phyloP scores from a whole-genome alignment of 768 basidiomycete species.

The Lanmaoa rubissima region DNA sequence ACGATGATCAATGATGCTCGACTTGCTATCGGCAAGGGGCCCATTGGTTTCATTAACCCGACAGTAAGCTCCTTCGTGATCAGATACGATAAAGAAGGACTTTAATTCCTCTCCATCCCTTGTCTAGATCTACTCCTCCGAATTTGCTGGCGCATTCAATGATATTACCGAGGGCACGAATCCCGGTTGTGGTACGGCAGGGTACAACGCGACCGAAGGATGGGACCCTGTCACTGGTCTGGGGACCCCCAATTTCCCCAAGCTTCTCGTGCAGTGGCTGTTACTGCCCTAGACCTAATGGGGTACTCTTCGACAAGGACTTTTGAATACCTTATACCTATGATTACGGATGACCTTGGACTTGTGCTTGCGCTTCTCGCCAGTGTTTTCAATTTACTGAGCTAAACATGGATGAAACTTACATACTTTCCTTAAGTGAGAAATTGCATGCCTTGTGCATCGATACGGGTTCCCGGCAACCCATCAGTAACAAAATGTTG shows the following conservation, averaged over 20 bases:
- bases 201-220: slow-evolving; percentile 32
- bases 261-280: slow-evolving; percentile 40
- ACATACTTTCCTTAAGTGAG: neutral
- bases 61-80: neutral
- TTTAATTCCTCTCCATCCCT: neutral
- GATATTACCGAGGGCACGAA: slow-evolving; percentile 49
- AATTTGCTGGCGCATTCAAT: slow-evolving; percentile 21
- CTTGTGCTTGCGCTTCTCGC: neutral
- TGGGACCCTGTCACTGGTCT: slow-evolving; percentile 50
- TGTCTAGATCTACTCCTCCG: slow-evolving; percentile 5
- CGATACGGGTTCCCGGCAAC: neutral
- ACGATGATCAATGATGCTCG: slow-evolving; percentile 42
- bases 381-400: neutral
- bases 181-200: slow-evolving; percentile 42
- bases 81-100: neutral
- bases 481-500: too few species aligned
- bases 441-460: neutral
- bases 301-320: neutral
- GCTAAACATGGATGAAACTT: neutral
- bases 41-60: slow-evolving; percentile 23
- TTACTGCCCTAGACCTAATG: slow-evolving; percentile 7
- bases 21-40: slow-evolving; percentile 29
- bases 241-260: slow-evolving; percentile 44
- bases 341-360: neutral
- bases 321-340: neutral